Percentiles rank a stretch among this genome's conserved stretches.
phyloP scores from a whole-genome alignment of 176 grass and related monocot species.

The Elaeis guineensis region DNA sequence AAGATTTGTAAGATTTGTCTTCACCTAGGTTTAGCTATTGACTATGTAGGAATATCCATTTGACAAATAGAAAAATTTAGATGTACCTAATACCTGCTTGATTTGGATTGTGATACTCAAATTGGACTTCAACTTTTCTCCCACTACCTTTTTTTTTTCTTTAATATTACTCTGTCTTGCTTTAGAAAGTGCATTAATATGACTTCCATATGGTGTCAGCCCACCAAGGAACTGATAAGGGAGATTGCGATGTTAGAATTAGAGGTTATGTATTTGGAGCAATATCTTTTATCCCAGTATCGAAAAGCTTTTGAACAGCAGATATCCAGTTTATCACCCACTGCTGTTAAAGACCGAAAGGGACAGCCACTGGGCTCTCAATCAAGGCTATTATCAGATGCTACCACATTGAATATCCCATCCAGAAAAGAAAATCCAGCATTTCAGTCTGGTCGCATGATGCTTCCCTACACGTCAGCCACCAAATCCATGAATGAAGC shows the following conservation, averaged over 20 bases:
- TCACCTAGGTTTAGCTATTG: too few relatives aligned
- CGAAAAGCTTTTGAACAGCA: conserved; percentile 71
- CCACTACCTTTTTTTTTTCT: too few relatives aligned
- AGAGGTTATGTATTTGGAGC: conserved; percentile 91
- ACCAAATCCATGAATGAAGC: conserved; percentile 22
- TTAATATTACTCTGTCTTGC: too few relatives aligned
- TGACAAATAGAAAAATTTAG: neutral
- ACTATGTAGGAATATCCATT: too few relatives aligned
- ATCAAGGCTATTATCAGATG: conserved; percentile 28
- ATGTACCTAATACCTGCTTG: neutral
- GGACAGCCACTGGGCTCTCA: conserved; percentile 25
- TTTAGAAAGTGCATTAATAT: too few relatives aligned
- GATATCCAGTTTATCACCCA: conserved; percentile 19
- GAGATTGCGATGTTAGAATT: conserved; percentile 88
- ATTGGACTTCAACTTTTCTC: too few relatives aligned
- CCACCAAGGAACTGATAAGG: conserved; percentile 66
- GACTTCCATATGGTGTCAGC: conserved; percentile 32
- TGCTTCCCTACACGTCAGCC: conserved; percentile 39
- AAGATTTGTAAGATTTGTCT: too few relatives aligned
- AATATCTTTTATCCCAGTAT: conserved; percentile 68
- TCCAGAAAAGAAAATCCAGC: conserved; percentile 28
- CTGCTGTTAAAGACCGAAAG: conserved; percentile 15
- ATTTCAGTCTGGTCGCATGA: conserved; percentile 32
- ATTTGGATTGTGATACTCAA: neutral
- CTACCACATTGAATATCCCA: conserved; percentile 28